Evolutionary conservation across 768 basidiomycete genomes (phyloP).

Genomic region (Holtermannia corniformis): DNA sequence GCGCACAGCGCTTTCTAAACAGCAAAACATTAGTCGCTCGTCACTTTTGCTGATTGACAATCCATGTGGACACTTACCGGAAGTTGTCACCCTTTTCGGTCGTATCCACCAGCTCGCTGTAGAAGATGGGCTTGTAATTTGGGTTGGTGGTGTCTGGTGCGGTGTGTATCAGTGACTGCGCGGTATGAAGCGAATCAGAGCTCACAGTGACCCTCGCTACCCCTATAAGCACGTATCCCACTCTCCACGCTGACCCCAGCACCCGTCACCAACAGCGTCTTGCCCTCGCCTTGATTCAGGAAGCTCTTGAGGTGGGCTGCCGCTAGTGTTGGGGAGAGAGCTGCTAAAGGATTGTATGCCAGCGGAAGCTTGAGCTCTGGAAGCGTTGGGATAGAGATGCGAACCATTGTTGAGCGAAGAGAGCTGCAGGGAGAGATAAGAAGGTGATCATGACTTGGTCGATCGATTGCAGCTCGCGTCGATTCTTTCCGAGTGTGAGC

Average conservation of each 20-base stretch:
- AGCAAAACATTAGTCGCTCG: background rate
- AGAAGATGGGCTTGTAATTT: constrained; percentile 47
- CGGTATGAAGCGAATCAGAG: no score
- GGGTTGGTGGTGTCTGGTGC: constrained; percentile 34
- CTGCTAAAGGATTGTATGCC: constrained; percentile 29
- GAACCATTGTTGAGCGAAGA: constrained; percentile 18
- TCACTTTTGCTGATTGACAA: background rate
- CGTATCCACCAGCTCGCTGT: constrained; percentile 70
- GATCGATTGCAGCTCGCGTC: no score
- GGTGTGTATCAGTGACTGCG: background rate
- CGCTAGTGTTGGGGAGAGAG: constrained; percentile 19
- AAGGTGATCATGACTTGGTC: no score
- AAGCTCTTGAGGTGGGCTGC: constrained; percentile 45
- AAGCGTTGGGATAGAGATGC: constrained; percentile 40
- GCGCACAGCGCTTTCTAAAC: background rate
- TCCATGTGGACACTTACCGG: constrained; percentile 50
- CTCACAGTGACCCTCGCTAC: constrained; percentile 54
- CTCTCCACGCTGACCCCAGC: constrained; percentile 94
- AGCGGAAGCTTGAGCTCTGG: constrained; percentile 19
- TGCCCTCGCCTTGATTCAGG: constrained; percentile 56
- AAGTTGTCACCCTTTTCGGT: constrained; percentile 60
- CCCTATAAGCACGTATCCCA: constrained; percentile 89
- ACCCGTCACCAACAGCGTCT: constrained; percentile 63
- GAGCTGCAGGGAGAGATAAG: constrained; percentile 42
- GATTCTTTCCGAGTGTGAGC: no score